Base-by-base conservation (phyloP, 176 grass and related monocot genomes). In the Musa itinerans region DNA sequence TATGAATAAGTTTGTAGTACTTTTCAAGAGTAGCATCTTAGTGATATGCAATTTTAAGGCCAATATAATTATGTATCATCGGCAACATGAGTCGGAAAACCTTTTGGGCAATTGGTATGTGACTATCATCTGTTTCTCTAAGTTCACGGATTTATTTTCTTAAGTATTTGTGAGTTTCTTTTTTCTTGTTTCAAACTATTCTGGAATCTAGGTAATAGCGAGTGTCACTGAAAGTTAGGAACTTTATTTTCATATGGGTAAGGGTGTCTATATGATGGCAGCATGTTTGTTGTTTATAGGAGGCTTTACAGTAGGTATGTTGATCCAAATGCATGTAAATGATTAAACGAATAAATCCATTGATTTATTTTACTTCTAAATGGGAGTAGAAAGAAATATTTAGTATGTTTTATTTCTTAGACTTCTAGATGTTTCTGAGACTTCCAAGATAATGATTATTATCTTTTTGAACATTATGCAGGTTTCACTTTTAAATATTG, bases 401-500 rank as follows among this genome's bases (percentile, higher is more conserved):
- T 43, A 43, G 34, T 43, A 43, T 43, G 4, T 43, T 6, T 43
- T 43, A 43, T 43, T 43, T 43, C 34, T 43, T 43, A 6, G 4
- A 43, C 34, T 43, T 43, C 34, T 43, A 43, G 34, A 0, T 43
- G 34, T 43, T 43, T 43, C 34, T 43, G 34, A 43, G 34, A 43
- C 4, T 43, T 43, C 34, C 34, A 43, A 43, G 34, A 43, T 43
- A 5, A 43, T 43, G 34, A 43, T 43, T 43, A 43, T 43, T 43
- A 43, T 43, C 34, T 53, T 73, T 54, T 17, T 22, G 24, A 77
- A 51, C 24, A 52, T 73, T 80, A 55, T 86, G 75, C 80, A 98
- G 95, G 95, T 99, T 48, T 99, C 95, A n/a, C 90, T 99, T 48
- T 83, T 99, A 63, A 99, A 99, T 64, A 87, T 94, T 62, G 95